Evolutionary conservation across 148 eudicot species (phyloP).

Genomic region (Diospyros kaki): DNA sequence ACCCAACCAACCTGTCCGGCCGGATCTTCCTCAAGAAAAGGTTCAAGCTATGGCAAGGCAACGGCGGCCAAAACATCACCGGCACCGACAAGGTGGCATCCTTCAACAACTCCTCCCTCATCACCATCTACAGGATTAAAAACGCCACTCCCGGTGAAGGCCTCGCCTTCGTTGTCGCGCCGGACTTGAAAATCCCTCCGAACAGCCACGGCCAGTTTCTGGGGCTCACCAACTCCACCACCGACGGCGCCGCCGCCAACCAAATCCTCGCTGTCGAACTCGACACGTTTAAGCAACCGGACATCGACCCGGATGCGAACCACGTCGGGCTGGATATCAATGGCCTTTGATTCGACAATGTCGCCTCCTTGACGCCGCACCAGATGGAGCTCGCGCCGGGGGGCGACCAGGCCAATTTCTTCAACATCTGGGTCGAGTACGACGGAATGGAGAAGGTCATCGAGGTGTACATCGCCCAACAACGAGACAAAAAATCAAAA

Average conservation of each 20-base stretch:
- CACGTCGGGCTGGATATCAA: conserved; percentile 66
- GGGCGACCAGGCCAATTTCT: conserved; percentile 32
- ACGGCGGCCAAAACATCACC: conserved; percentile 6
- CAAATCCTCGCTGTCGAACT: conserved; percentile 64
- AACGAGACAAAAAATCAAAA: background rate
- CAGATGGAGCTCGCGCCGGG: conserved; percentile 39
- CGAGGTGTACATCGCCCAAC: conserved; percentile 51
- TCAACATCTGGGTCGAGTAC: conserved; percentile 69
- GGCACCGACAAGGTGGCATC: conserved; percentile 29
- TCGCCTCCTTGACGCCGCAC: conserved; percentile 24
- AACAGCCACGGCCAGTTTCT: conserved; percentile 49
- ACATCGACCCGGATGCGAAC: conserved; percentile 63
- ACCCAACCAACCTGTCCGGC: conserved; percentile 15
- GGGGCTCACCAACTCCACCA: conserved; percentile 57
- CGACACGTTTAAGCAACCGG: conserved; percentile 41
- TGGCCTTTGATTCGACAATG: conserved; percentile 36
- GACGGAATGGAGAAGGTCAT: conserved; percentile 39
- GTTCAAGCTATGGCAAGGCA: conserved; percentile 43
- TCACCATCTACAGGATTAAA: conserved; percentile 34
- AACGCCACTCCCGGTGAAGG: conserved; percentile 64
- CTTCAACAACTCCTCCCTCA: conserved; percentile 50
- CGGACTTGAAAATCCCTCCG: conserved; percentile 25
- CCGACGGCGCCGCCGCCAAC: conserved; percentile 38
- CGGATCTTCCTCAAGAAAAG: background rate
- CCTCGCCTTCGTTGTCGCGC: conserved; percentile 51